phyloP scores from a whole-genome alignment of 371 early-diverging fungal species.

The Smittium mucronatum region DNA sequence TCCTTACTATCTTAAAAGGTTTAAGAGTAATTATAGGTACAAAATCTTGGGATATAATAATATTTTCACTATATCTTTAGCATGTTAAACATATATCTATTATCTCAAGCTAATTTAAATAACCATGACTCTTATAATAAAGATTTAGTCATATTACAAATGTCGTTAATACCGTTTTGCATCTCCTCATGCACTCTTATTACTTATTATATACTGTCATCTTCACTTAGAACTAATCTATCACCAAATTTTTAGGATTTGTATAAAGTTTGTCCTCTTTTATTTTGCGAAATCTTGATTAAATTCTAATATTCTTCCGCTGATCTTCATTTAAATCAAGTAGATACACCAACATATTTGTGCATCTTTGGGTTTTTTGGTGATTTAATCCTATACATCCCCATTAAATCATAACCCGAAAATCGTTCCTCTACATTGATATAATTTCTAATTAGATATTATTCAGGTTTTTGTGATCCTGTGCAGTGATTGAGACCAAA shows the following conservation, averaged over 20 bases:
- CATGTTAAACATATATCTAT: not conserved
- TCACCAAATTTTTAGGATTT: not conserved
- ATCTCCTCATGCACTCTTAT: constrained; percentile 6
- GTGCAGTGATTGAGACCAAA: not conserved
- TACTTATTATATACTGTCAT: not conserved
- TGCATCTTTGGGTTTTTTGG: not conserved
- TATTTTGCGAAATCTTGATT: not conserved
- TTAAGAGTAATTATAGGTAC: not conserved
- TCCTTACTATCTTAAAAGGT: not conserved
- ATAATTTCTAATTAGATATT: not conserved
- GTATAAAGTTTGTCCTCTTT: not conserved
- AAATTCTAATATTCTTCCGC: not conserved
- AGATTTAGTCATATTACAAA: not conserved
- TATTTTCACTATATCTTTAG: not conserved
- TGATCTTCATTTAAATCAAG: not conserved
- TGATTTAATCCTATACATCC: not conserved
- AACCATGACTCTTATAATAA: not conserved
- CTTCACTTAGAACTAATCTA: constrained; percentile 5
- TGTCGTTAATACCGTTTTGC: not conserved
- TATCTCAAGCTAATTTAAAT: not conserved
- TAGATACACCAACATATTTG: not conserved
- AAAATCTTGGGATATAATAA: not conserved
- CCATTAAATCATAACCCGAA: not conserved
- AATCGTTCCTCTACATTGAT: too few species aligned
- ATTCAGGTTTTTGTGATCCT: not conserved